Percentiles rank a stretch among this genome's conserved stretches.
phyloP scores from a whole-genome alignment of 768 basidiomycete species.

The Hydnomerulius pinastri region DNA sequence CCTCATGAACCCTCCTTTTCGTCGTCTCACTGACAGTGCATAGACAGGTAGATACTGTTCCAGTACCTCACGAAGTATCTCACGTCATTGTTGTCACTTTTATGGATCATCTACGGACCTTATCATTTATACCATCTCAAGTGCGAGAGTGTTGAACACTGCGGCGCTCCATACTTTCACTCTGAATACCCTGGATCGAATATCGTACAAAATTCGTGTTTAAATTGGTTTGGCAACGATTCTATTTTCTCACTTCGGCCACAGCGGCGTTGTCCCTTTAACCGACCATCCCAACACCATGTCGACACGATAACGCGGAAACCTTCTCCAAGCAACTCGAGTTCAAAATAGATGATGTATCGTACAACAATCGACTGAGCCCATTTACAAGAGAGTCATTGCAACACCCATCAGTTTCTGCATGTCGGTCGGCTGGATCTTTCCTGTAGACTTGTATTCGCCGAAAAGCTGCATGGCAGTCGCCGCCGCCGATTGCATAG shows the following conservation, averaged over 20 bases:
- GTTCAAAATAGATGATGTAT: too few species aligned
- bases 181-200: background rate
- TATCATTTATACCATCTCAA: background rate
- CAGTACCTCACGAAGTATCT: background rate
- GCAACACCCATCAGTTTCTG: conserved; percentile 25
- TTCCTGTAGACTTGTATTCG: conserved; percentile 26
- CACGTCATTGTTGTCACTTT: background rate
- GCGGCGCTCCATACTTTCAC: background rate
- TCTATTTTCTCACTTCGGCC: too few species aligned
- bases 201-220: background rate
- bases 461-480: conserved; percentile 30
- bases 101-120: background rate
- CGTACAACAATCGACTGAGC: background rate
- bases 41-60: background rate
- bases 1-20: background rate
- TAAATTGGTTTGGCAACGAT: too few species aligned
- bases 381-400: conserved; percentile 23
- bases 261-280: too few species aligned
- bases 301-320: too few species aligned
- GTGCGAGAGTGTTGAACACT: background rate
- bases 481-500: conserved; percentile 34
- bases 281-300: too few species aligned
- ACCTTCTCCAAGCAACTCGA: too few species aligned
- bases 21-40: conserved; percentile 1
- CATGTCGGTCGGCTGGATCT: conserved; percentile 34